Conservation (phyloP, 2,329 filamentous ascomycete genomes). For the Botrytis porri region DNA sequence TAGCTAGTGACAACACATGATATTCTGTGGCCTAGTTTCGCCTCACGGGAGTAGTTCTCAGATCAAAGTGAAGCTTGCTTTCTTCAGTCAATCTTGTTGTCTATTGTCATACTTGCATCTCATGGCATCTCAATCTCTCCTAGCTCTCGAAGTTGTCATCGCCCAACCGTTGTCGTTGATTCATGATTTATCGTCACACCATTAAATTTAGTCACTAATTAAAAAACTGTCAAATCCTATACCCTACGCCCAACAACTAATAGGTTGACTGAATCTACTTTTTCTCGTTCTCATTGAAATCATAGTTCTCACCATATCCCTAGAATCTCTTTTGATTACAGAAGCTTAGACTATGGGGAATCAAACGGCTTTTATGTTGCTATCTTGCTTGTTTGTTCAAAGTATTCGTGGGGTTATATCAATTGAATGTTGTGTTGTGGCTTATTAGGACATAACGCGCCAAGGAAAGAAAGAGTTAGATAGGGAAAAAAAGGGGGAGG, state of each 20-base stretch:
- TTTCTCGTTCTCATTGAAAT: neutral
- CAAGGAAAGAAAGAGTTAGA: no score
- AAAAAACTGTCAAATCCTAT: accelerated
- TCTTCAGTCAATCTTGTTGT: neutral
- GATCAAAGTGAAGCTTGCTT: neutral
- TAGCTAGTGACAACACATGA: neutral
- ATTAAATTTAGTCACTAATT: neutral
- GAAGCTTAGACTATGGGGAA: no score
- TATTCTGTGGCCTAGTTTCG: neutral
- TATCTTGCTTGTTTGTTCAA: neutral
- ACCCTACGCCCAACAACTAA: accelerated
- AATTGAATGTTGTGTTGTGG: neutral
- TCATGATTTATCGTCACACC: neutral
- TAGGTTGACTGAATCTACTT: accelerated
- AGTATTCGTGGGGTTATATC: neutral
- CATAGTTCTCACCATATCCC: neutral
- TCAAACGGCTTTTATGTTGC: no score
- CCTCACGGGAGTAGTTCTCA: neutral
- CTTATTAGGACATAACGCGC: no score
- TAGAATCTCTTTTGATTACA: no score
- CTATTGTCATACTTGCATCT: neutral
- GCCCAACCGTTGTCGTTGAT: neutral
- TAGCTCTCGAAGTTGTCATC: neutral
- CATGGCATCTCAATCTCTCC: neutral
- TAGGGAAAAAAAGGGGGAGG: no score